phyloP scores from a whole-genome alignment of 768 basidiomycete species.

The Termitomyces heimii region DNA sequence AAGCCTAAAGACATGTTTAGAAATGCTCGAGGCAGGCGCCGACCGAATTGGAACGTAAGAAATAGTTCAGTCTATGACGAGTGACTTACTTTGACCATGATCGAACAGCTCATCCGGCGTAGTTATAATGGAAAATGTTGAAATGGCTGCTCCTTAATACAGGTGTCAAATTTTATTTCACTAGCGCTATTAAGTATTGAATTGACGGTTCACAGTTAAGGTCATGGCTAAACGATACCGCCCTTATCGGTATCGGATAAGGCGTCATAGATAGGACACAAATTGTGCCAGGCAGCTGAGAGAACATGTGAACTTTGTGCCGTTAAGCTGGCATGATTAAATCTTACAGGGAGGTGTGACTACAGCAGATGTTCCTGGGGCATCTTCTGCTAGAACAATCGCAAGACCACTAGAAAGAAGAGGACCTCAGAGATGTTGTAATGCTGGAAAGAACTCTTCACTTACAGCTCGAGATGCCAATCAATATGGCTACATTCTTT shows the following conservation, averaged over 20 bases:
- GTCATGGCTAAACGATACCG: background rate
- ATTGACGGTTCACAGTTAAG: background rate
- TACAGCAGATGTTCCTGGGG: background rate
- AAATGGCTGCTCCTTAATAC: background rate
- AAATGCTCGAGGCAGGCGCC: conserved; percentile 44
- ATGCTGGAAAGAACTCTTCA: background rate
- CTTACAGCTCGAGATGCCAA: conserved; percentile 30
- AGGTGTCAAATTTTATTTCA: conserved; percentile 7
- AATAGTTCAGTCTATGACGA: background rate
- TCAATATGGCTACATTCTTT: conserved; percentile 29
- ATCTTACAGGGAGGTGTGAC: conserved; percentile 15
- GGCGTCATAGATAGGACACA: conserved; percentile 18
- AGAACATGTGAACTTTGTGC: background rate
- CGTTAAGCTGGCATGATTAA: background rate
- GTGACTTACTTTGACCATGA: background rate
- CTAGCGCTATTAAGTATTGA: background rate
- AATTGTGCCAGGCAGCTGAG: conserved; percentile 18
- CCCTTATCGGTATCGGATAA: background rate
- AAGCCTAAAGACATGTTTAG: conserved; percentile 36
- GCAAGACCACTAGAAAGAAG: conserved; percentile 23
- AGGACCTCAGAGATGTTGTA: background rate
- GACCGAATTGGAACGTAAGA: conserved; percentile 50
- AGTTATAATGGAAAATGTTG: conserved; percentile 8
- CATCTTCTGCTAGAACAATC: conserved; percentile 28
- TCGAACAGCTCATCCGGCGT: conserved; percentile 20